Evolutionary conservation across 192 early-diverging fungal genomes (phyloP).

Genomic region (Backusella tuberculispora): DNA sequence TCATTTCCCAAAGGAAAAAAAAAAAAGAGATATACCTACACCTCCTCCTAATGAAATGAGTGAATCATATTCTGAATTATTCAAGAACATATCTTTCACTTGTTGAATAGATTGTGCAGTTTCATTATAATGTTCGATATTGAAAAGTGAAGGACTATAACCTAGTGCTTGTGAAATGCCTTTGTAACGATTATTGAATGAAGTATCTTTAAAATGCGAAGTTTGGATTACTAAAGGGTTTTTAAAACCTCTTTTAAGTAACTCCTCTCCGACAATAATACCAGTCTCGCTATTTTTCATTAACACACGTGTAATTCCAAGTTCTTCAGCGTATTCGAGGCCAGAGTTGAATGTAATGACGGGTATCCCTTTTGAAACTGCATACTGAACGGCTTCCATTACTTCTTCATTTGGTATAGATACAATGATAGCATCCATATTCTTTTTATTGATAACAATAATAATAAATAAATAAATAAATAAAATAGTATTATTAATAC

Average conservation of each 20-base stretch:
- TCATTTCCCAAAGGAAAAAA: neutral
- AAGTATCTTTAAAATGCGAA: neutral
- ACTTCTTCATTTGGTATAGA: constrained; percentile 24
- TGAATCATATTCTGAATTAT: constrained; percentile 3
- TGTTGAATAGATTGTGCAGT: neutral
- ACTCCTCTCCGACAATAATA: neutral
- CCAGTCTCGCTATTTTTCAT: constrained; percentile 4
- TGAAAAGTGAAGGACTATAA: neutral
- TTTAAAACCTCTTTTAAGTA: neutral
- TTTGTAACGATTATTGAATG: neutral
- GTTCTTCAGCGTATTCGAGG: neutral
- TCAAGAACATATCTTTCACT: neutral
- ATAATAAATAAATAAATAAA: no score
- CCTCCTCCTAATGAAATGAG: constrained; percentile 24
- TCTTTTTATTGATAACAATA: neutral
- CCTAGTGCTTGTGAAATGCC: constrained; percentile 3
- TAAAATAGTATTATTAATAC: neutral
- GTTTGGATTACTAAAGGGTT: constrained; percentile 11
- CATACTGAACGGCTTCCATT: constrained; percentile 13
- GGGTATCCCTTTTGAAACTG: constrained; percentile 5
- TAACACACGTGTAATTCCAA: constrained; percentile 22
- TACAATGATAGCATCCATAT: constrained; percentile 30
- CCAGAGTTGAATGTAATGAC: constrained; percentile 27
- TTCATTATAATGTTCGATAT: neutral
- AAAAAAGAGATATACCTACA: neutral